Evolutionary conservation across 257 asterid species (phyloP).

Genomic region (Leptodermis oblonga): DNA sequence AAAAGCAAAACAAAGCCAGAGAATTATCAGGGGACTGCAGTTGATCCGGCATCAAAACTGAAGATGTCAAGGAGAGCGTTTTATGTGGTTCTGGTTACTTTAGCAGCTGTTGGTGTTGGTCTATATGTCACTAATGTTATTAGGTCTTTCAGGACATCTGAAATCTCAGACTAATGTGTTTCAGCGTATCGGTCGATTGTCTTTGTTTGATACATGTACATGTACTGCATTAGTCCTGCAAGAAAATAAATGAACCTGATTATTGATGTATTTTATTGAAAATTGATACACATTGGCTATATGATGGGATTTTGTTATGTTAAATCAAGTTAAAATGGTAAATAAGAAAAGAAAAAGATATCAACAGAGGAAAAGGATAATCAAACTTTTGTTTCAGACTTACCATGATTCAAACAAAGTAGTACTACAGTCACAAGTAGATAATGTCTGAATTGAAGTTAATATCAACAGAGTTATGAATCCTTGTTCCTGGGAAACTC

Average conservation of each 20-base stretch:
- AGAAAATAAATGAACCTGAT: background rate
- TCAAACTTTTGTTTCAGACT: background rate
- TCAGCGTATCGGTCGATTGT: background rate
- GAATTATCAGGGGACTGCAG: slow-evolving; percentile 20
- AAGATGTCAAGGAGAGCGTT: slow-evolving; percentile 42
- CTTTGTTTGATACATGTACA: background rate
- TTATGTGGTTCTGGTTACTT: slow-evolving; percentile 25
- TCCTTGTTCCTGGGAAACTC: slow-evolving; percentile 30
- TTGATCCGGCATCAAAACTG: slow-evolving; percentile 33
- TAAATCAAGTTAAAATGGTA: no score
- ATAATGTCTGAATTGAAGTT: background rate
- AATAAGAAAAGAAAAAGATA: background rate
- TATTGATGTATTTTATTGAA: no score
- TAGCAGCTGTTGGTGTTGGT: slow-evolving; percentile 45
- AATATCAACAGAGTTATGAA: background rate
- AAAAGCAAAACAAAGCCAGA: slow-evolving; percentile 9
- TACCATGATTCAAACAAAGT: background rate
- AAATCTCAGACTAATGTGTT: slow-evolving; percentile 17
- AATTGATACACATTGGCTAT: no score
- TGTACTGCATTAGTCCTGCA: slow-evolving; percentile 7
- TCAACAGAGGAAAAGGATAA: background rate
- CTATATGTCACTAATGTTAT: slow-evolving; percentile 28
- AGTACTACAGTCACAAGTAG: background rate
- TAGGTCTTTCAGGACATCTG: slow-evolving; percentile 22
- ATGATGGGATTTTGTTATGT: no score